Evolutionary conservation across 441 rosid species (phyloP).

Genomic region (Populus tomentosa): DNA sequence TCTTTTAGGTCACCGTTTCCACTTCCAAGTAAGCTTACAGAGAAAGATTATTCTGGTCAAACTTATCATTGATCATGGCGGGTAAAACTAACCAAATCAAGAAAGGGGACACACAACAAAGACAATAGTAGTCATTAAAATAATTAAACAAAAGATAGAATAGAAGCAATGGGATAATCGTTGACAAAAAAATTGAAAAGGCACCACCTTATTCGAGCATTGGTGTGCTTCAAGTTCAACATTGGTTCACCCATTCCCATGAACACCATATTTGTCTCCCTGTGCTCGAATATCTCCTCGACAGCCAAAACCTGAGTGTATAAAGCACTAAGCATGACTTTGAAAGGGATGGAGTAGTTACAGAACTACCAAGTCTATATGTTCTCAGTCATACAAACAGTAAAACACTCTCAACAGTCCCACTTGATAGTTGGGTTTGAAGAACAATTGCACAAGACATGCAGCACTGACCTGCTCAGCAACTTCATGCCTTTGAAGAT

Average conservation of each 20-base stretch:
- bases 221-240: constrained; percentile 93
- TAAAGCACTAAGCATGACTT: not conserved
- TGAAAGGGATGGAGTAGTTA: not conserved
- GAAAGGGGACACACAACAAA: not conserved
- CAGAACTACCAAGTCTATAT: too few relatives aligned
- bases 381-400: not conserved
- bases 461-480: constrained; percentile 65
- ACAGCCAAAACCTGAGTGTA: constrained; percentile 69
- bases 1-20: not conserved
- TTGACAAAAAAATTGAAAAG: constrained; percentile 5
- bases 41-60: not conserved
- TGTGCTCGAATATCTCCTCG: constrained; percentile 82
- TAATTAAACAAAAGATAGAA: not conserved
- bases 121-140: not conserved
- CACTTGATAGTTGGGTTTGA: not conserved
- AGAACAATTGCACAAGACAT: constrained; percentile 7
- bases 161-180: not conserved
- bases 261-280: constrained; percentile 93
- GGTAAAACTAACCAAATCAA: not conserved
- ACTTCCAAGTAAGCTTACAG: not conserved
- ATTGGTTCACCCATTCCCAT: constrained; percentile 99
- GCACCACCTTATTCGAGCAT: constrained; percentile 94
- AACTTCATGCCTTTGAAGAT: constrained; percentile 83
- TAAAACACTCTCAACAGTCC: not conserved
- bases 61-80: not conserved